phyloP scores from a whole-genome alignment of 2,329 filamentous ascomycete genomes.

The Cercospora sojina region DNA sequence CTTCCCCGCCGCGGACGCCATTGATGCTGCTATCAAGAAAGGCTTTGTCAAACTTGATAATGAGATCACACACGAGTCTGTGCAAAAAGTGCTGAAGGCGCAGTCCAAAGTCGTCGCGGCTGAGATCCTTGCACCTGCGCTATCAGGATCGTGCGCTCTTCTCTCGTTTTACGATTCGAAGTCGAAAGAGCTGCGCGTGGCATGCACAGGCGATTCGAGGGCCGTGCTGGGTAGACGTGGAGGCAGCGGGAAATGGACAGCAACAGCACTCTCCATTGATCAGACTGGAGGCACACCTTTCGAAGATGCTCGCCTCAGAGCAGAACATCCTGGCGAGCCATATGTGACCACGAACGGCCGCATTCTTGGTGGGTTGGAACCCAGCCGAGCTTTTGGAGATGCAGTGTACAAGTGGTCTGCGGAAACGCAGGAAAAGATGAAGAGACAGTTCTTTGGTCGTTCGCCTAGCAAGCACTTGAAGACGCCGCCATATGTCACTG shows the following conservation, averaged over 20 bases:
- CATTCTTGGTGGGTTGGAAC: slow-evolving; percentile 87
- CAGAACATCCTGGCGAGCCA: slow-evolving; percentile 84
- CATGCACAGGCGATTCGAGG: slow-evolving; percentile 93
- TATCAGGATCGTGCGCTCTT: slow-evolving; percentile 95
- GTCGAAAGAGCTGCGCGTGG: slow-evolving; percentile 84
- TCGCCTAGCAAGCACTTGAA: slow-evolving; percentile 73
- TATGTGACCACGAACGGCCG: slow-evolving; percentile 85
- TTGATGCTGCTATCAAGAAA: slow-evolving; percentile 88
- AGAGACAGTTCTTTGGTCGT: slow-evolving; percentile 82
- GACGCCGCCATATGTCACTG: slow-evolving; percentile 95
- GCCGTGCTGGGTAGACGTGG: slow-evolving; percentile 83
- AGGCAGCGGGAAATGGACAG: slow-evolving; percentile 83
- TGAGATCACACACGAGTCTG: slow-evolving; percentile 91
- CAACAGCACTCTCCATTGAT: slow-evolving; percentile 83
- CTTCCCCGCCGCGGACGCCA: slow-evolving; percentile 72
- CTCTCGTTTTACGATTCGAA: slow-evolving; percentile 93
- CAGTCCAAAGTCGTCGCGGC: slow-evolving; percentile 89
- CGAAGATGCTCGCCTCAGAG: slow-evolving; percentile 78
- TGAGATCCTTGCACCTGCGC: slow-evolving; percentile 84
- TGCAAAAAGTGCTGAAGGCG: slow-evolving; percentile 83
- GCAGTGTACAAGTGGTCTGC: slow-evolving; percentile 94
- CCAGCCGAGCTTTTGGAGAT: slow-evolving; percentile 91
- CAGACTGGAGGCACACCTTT: slow-evolving; percentile 88
- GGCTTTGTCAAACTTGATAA: slow-evolving; percentile 87
- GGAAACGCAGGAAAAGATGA: slow-evolving; percentile 79